A percentile compares a stretch with the other conserved stretches of the same genome.
These are phyloP conservation scores for Perkinsus marinus DNA, from an alignment of 169 alveolate species.

Conservation along the genomic window DNA sequence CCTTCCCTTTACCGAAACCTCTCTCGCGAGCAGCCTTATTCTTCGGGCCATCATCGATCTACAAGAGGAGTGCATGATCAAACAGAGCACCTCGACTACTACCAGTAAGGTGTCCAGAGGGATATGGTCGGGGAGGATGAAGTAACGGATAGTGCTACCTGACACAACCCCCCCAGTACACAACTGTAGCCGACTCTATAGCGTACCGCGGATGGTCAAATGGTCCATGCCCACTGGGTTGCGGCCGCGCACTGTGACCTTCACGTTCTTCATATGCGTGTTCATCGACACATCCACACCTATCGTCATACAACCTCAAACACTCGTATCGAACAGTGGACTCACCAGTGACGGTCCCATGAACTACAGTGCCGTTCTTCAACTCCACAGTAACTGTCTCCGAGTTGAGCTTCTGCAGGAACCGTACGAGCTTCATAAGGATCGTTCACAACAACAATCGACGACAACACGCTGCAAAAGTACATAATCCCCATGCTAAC, in stretches of 20 bases:
- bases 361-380: conserved; percentile 73
- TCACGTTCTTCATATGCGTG: conserved; percentile 91
- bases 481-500: not conserved
- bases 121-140: conserved; percentile 83
- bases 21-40: not conserved
- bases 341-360: conserved; percentile 6
- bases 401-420: conserved; percentile 85
- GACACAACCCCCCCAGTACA: too few species aligned
- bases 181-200: too few species aligned
- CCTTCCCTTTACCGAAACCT: not conserved
- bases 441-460: conserved; percentile 1
- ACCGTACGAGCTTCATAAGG: conserved; percentile 87
- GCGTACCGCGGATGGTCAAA: conserved; percentile 76
- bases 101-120: conserved; percentile 83
- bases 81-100: conserved; percentile 69
- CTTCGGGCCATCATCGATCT: not conserved
- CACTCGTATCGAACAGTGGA: not conserved
- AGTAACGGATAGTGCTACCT: conserved; percentile 87
- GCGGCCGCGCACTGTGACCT: conserved; percentile 81
- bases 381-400: conserved; percentile 92
- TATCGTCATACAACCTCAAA: conserved; percentile 18
- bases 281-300: conserved; percentile 97
- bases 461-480: not conserved
- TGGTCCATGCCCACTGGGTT: conserved; percentile 80
- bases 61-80: not conserved